Evolutionary conservation across 2,329 filamentous ascomycete species (phyloP), one percentile per base, ranked within the genome.

Genomic region (Paecilomyces sp.): DNA sequence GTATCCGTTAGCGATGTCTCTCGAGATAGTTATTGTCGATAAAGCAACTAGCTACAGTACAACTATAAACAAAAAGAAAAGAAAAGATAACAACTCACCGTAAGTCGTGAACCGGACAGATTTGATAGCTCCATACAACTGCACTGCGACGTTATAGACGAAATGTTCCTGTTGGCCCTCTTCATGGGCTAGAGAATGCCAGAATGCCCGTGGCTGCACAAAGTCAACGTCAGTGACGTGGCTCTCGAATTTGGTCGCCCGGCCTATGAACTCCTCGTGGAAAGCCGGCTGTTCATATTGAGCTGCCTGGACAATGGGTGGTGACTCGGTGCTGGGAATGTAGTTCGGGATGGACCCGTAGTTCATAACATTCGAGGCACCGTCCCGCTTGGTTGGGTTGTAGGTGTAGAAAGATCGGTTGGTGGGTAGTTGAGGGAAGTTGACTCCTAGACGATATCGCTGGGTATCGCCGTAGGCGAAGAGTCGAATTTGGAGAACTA

Each of bases 401-500:
- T 54, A 61, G 2, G 36, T 36, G 15, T 51, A 53, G 50, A 57
- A 47, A 9, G 60, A 31, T 28, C 83, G 81, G 76, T 91, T 91
- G 74, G 91, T 89, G 1, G 88, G 88, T 1, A 91, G 74, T 70
- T 91, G 88, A 71, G 90, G 86, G 74, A 90, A 91, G 77, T 91
- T 91, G 64, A 87, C 84, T 0, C 85, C 85, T 13, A 83, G 80
- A 13, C 89, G 86, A 70, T 89, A 90, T 12, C 91, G 68, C 68
- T 91, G 88, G 0, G 88, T 91, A 71, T 91, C 88, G 3, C 89
- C 81, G 73, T 91, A 92, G 11, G 87, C 89, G 74, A 88, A 91
- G 66, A 90, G 79, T 55, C 88, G 86, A 25, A 88, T 88, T 71
- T 91, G 88, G 0, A 92, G 81, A 12, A 91, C 78, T 56, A 88